Percentiles rank a stretch among this genome's conserved stretches.
These are phyloP conservation scores for Hanseniaspora guilliermondii DNA, from an alignment of 805 yeast species.

Conservation along the genomic window DNA sequence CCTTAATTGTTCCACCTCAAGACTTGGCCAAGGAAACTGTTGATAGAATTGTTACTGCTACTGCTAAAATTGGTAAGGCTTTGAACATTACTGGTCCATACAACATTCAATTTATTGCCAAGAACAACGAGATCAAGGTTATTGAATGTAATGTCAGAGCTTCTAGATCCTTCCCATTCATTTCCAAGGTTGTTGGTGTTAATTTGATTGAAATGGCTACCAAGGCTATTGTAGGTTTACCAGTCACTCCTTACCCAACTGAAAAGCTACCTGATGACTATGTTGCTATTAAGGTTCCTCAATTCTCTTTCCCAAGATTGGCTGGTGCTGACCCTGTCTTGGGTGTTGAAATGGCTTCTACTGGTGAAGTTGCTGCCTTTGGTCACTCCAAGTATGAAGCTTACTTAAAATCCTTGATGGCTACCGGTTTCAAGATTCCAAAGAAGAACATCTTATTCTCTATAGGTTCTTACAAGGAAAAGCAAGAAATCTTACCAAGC, in stretches of 20 bases:
- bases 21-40: constrained; percentile 52
- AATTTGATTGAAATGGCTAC: constrained; percentile 96
- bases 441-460: constrained; percentile 88
- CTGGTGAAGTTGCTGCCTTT: constrained; percentile 96
- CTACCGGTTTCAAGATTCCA: constrained; percentile 92
- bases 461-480: constrained; percentile 93
- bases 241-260: constrained; percentile 81
- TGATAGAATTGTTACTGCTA: constrained; percentile 68
- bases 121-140: constrained; percentile 68
- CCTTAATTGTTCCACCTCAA: constrained; percentile 87
- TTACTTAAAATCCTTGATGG: constrained; percentile 80
- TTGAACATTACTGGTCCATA: constrained; percentile 96
- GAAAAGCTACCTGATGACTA: constrained; percentile 82
- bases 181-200: constrained; percentile 89
- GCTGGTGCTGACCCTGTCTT: constrained; percentile 96
- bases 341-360: constrained; percentile 98
- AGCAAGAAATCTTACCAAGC: constrained; percentile 81
- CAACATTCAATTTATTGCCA: constrained; percentile 89
- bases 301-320: constrained; percentile 89
- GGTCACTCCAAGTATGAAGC: constrained; percentile 97
- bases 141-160: constrained; percentile 98
- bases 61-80: constrained; percentile 86
- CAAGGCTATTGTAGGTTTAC: constrained; percentile 81
- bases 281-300: constrained; percentile 94
- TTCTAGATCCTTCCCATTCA: constrained; percentile 97